Percentiles rank a stretch among this genome's conserved stretches.
Conservation (phyloP, 495 filamentous ascomycete genomes). For the Penicillium paradoxum region DNA sequence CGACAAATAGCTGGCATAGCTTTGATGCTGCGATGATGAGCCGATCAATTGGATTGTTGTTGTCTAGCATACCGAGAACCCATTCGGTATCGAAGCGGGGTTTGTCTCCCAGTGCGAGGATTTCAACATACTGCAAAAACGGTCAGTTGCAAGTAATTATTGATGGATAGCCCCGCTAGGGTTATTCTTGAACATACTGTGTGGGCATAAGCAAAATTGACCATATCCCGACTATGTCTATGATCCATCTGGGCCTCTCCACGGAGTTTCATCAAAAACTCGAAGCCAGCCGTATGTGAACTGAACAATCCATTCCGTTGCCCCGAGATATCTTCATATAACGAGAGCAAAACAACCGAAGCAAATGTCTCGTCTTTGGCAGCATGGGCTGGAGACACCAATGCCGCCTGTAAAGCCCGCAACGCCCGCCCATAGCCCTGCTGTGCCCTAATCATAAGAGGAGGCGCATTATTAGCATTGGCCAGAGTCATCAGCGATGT, state of each 20-base stretch:
- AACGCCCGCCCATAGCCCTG: slow-evolving; percentile 35
- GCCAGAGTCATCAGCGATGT: slow-evolving; percentile 36
- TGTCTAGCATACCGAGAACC: slow-evolving; percentile 25
- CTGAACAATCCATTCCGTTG: slow-evolving; percentile 38
- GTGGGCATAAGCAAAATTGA: slow-evolving; percentile 40
- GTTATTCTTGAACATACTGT: slow-evolving; percentile 25
- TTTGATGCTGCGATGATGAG: slow-evolving; percentile 34
- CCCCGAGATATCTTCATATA: slow-evolving; percentile 41
- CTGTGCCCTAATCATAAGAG: slow-evolving; percentile 29
- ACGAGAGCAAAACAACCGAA: slow-evolving; percentile 33
- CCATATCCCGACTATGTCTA: slow-evolving; percentile 36
- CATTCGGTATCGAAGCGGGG: slow-evolving; percentile 32
- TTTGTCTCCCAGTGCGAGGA: slow-evolving; percentile 33
- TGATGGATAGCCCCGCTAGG: no score
- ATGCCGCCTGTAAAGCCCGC: slow-evolving; percentile 25
- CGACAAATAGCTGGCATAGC: slow-evolving; percentile 27
- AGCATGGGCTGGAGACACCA: slow-evolving; percentile 28
- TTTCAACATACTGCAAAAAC: slow-evolving; percentile 33
- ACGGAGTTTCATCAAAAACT: slow-evolving; percentile 36
- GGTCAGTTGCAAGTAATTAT: no score
- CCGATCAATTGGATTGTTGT: slow-evolving; percentile 33
- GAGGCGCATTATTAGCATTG: slow-evolving; percentile 26
- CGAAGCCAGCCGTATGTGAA: slow-evolving; percentile 42
- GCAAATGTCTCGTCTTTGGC: slow-evolving; percentile 42
- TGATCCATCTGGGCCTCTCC: slow-evolving; percentile 30